Conservation (phyloP, 768 basidiomycete species). For the Cubamyces sp. region DNA sequence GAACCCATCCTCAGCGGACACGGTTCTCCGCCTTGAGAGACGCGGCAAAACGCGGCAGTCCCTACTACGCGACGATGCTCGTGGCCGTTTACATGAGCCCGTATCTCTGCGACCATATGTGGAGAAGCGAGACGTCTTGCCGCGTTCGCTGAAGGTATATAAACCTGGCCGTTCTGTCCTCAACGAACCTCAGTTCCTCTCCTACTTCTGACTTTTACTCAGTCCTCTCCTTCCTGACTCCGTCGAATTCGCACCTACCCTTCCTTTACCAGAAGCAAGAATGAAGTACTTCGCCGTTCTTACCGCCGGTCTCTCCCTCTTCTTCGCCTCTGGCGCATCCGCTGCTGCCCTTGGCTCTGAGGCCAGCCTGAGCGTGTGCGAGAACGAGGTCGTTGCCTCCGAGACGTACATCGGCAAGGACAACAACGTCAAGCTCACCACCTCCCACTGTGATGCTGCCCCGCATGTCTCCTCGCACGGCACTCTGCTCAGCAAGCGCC, state of each 20-base stretch:
- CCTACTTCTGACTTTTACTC: not conserved
- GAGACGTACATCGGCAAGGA: conserved; percentile 45
- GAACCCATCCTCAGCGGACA: not conserved
- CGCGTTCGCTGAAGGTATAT: too few species aligned
- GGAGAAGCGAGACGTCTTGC: too few species aligned
- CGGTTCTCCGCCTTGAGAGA: not conserved
- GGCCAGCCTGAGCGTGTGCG: not conserved
- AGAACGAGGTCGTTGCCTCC: conserved; percentile 3
- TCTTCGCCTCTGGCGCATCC: conserved; percentile 7
- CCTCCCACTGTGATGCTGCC: conserved; percentile 36
- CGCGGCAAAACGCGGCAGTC: too few species aligned
- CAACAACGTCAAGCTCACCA: conserved; percentile 46
- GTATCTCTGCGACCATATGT: too few species aligned
- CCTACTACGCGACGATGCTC: too few species aligned
- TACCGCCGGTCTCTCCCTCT: not conserved
- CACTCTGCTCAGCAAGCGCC: conserved; percentile 27
- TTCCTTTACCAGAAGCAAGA: not conserved
- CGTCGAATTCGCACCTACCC: not conserved
- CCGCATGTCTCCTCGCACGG: conserved; percentile 12
- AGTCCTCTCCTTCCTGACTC: not conserved
- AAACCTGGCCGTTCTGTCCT: too few species aligned
- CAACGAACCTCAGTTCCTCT: not conserved
- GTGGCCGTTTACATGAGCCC: too few species aligned
- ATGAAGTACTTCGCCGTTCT: conserved; percentile 11
- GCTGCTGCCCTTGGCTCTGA: conserved; percentile 2